Conservation (phyloP, 139 green algal species). For the Yamagishiella unicocca region DNA sequence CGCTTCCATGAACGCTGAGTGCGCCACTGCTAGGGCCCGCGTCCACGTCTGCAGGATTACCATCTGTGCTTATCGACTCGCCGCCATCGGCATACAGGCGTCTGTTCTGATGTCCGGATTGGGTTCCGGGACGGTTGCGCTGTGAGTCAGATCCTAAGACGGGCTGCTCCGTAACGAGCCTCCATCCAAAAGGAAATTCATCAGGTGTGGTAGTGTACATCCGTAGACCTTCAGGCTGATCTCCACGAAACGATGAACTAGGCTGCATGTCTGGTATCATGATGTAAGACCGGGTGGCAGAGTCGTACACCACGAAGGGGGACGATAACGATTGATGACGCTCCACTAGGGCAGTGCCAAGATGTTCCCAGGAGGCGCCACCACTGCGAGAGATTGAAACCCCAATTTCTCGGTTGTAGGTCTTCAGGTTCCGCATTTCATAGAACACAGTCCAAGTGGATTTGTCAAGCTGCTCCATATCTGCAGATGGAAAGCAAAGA, state of each 20-base stretch:
- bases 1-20: background rate
- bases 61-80: too few relatives aligned
- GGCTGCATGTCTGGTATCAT: slow-evolving; percentile 32
- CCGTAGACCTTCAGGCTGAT: background rate
- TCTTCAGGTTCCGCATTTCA: slow-evolving; percentile 29
- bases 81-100: too few relatives aligned
- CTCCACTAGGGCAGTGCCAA: background rate
- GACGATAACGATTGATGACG: background rate
- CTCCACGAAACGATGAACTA: background rate
- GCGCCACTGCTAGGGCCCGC: background rate
- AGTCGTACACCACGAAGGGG: slow-evolving; percentile 27
- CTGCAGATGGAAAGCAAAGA: background rate
- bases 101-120: too few relatives aligned
- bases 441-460: slow-evolving; percentile 17
- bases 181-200: slow-evolving; percentile 4
- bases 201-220: background rate
- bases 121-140: too few relatives aligned
- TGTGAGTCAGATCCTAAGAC: too few relatives aligned
- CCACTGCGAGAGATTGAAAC: background rate
- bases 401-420: slow-evolving; percentile 24
- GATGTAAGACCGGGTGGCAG: background rate
- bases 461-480: background rate
- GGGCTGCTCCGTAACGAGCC: background rate
- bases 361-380: background rate
- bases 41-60: too few relatives aligned